These are phyloP conservation scores for Blastobotrys proliferans DNA, from an alignment of 1,139 yeast species.

Conservation along the genomic window DNA sequence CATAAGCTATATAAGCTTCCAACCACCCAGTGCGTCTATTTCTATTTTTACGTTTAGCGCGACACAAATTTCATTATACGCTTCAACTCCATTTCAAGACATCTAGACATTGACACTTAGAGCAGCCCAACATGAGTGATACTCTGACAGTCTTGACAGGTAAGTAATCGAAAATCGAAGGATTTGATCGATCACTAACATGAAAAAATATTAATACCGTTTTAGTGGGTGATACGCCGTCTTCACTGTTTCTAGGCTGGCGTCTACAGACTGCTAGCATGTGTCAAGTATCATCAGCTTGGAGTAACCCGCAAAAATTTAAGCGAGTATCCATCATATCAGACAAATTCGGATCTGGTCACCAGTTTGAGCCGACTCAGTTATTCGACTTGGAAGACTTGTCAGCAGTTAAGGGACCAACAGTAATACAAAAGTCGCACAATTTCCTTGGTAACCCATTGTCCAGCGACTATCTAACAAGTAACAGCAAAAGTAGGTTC, in stretches of 20 bases:
- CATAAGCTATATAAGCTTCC: too few species aligned
- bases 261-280: constrained; percentile 22
- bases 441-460: constrained; percentile 3
- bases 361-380: constrained; percentile 18
- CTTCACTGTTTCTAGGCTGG: constrained; percentile 26
- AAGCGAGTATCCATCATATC: constrained; percentile 15
- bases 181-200: constrained; percentile 1
- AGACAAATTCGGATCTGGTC: constrained; percentile 27
- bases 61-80: too few species aligned
- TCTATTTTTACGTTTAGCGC: too few species aligned
- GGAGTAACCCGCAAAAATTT: constrained; percentile 16
- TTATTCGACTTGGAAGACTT: constrained; percentile 18
- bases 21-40: too few species aligned
- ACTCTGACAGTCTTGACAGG: too few species aligned
- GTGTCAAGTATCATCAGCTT: constrained; percentile 23
- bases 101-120: too few species aligned
- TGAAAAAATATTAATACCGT: neutral
- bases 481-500: too few species aligned
- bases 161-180: too few species aligned
- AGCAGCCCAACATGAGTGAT: too few species aligned
- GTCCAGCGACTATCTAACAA: neutral
- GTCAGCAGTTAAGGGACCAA: constrained; percentile 6
- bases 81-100: too few species aligned
- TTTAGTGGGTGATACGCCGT: constrained; percentile 28
- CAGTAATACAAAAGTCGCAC: constrained; percentile 1